Conservation (phyloP, 495 filamentous ascomycete species). For the Podospora pseudocomata region DNA sequence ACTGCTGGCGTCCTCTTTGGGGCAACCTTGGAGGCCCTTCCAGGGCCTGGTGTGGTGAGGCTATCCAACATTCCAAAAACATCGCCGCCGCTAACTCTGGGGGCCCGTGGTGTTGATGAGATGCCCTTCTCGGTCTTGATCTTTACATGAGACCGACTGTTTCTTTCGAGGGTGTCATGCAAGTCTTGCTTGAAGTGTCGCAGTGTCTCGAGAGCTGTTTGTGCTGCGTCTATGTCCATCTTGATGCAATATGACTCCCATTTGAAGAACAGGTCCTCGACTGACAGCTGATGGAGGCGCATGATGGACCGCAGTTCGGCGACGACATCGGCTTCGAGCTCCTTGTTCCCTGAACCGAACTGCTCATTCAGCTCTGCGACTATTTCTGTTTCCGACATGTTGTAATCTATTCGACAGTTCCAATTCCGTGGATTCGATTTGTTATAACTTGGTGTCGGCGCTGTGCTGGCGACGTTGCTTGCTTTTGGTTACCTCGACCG, state of each 20-base stretch:
- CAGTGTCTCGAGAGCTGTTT: slow-evolving; percentile 62
- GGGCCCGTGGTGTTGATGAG: slow-evolving; percentile 61
- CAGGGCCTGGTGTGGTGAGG: slow-evolving; percentile 61
- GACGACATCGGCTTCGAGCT: slow-evolving; percentile 65
- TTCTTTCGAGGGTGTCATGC: slow-evolving; percentile 75
- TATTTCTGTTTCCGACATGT: slow-evolving; percentile 49
- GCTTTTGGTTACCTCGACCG: not conserved
- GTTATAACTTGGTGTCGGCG: not conserved
- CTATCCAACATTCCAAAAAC: slow-evolving; percentile 87
- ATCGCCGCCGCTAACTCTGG: slow-evolving; percentile 50
- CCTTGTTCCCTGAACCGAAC: slow-evolving; percentile 54
- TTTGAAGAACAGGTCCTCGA: slow-evolving; percentile 89
- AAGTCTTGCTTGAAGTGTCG: slow-evolving; percentile 80
- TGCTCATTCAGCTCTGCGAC: slow-evolving; percentile 62
- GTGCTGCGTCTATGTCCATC: slow-evolving; percentile 72
- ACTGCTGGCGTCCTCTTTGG: slow-evolving; percentile 55
- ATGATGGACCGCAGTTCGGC: slow-evolving; percentile 79
- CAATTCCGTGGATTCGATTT: slow-evolving; percentile 20
- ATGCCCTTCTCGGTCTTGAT: slow-evolving; percentile 59
- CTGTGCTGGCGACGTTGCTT: not conserved
- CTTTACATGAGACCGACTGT: slow-evolving; percentile 49
- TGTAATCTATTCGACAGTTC: slow-evolving; percentile 1
- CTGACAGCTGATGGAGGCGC: slow-evolving; percentile 68
- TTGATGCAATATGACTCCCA: slow-evolving; percentile 97
- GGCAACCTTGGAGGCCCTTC: slow-evolving; percentile 49